A percentile compares a stretch with the other conserved stretches of the same genome.
Evolutionary conservation across 1,284 basidiomycete genomes (phyloP).

Genomic region (Puccinia hordei): DNA sequence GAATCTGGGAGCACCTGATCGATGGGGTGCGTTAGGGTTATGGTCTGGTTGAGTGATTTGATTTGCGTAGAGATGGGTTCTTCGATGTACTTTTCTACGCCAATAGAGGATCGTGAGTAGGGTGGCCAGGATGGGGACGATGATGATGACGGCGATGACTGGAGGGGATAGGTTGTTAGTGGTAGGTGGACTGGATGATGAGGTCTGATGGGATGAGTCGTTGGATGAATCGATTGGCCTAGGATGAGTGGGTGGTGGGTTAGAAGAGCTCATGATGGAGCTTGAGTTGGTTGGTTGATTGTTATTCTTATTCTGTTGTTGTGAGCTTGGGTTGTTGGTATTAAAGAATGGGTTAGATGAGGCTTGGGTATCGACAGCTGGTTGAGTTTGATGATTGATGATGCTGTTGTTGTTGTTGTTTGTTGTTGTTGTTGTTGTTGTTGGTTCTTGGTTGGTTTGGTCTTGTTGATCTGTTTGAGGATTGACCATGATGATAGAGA

Average conservation of each 20-base stretch:
- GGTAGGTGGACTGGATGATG: not conserved
- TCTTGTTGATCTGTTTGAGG: not conserved
- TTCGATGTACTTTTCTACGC: not conserved
- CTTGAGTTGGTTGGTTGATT: not conserved
- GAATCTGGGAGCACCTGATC: not conserved
- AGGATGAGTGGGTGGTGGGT: not conserved
- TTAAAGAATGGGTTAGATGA: no score
- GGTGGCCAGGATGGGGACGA: constrained; percentile 3
- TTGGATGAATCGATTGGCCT: no score
- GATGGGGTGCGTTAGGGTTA: not conserved
- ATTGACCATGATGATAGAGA: no score
- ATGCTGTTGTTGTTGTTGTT: not conserved
- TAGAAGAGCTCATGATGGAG: not conserved
- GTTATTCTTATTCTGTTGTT: no score
- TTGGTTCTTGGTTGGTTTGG: not conserved
- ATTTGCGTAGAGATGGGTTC: not conserved
- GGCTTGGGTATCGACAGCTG: no score
- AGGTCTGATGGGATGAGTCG: not conserved
- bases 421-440: not conserved
- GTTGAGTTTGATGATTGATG: no score
- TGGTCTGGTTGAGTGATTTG: not conserved
- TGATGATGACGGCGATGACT: constrained; percentile 20
- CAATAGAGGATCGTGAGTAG: constrained; percentile 6
- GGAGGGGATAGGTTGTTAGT: not conserved
- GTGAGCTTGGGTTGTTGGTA: not conserved